These are phyloP conservation scores for Trametes coccinea DNA, from an alignment of 768 basidiomycete genomes.

Conservation along the genomic window DNA sequence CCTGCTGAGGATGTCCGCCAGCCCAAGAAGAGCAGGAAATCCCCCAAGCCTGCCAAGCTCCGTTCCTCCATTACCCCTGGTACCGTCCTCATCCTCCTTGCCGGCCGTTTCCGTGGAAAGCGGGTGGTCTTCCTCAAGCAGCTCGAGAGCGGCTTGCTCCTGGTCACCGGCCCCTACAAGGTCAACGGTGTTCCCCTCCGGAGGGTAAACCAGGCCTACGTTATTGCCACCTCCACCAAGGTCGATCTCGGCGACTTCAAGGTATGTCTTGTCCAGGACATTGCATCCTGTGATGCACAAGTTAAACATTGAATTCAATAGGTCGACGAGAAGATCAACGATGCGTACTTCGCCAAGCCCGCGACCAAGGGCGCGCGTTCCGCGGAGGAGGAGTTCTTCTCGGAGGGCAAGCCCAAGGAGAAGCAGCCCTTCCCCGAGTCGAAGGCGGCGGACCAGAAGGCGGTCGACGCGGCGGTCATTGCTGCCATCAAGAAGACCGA, in stretches of 20 bases:
- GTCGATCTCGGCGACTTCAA: conserved; percentile 74
- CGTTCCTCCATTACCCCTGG: conserved; percentile 91
- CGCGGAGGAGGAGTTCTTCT: conserved; percentile 97
- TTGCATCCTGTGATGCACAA: too few species aligned
- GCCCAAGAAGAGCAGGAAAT: conserved; percentile 92
- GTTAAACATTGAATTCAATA: conserved; percentile 31
- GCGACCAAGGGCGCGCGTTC: conserved; percentile 66
- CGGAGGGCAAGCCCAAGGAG: conserved; percentile 87
- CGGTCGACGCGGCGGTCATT: conserved; percentile 74
- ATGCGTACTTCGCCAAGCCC: conserved; percentile 90
- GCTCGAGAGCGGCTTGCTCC: conserved; percentile 84
- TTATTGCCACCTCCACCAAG: conserved; percentile 96
- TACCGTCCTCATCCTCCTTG: conserved; percentile 92
- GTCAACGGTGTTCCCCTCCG: conserved; percentile 97
- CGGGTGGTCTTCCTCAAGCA: conserved; percentile 98
- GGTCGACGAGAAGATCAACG: conserved; percentile 90
- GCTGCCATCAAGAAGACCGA: conserved; percentile 88
- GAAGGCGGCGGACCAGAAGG: conserved; percentile 91
- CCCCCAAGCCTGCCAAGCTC: conserved; percentile 72
- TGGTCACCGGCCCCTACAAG: conserved; percentile 98
- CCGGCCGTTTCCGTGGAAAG: conserved; percentile 97
- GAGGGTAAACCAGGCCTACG: conserved; percentile 98
- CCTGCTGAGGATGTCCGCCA: conserved; percentile 91
- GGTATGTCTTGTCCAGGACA: conserved; percentile 48
- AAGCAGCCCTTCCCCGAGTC: conserved; percentile 85